Evolutionary conservation across 495 filamentous ascomycete genomes (phyloP), one percentile per base, ranked within the genome.

Genomic region (Hyaloscypha finlandica): DNA sequence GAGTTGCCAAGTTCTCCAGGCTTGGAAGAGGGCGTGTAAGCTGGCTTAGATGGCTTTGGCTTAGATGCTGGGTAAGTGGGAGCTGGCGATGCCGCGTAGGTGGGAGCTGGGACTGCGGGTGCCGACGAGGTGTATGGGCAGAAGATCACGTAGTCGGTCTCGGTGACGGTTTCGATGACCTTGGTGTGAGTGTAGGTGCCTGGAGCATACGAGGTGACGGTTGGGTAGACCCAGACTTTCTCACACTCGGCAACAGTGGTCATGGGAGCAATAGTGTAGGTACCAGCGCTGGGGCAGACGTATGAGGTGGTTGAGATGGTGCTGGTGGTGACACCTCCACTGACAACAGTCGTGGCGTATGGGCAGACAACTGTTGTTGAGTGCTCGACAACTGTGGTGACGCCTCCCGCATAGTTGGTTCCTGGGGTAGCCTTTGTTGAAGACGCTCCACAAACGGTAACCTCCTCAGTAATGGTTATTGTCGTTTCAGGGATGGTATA

Each of bases 401-500:
- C 89, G 83, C 89, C 90, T 71, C 90, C 91, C 67, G 89, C 78
- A 69, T 89, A 92, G 85, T 89, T 81, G 52, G 83, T 87, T 70
- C 90, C 91, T 70, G 83, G 81, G 72, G 88, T 77, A 22, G 91
- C 79, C 35, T 78, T 77, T 63, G 90, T 89, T 61, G 83, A 84
- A 69, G 86, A 81, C 22, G 89, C 84, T 75, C 76, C 89, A 74
- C 84, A 86, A 61, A 91, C 88, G 60, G 86, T 90, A 67, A 86
- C 91, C 20, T 83, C 81, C 73, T 80, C 77, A 60, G 86, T 87
- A 63, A 95, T 78, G 33, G 87, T 89, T 57, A 93, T 68, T 63
- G 90, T 94, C 56, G 86, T 89, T 42, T 89, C 90, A 56, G 91
- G 89, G 82, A 94, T 87, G 70, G 91, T 93, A 84, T 92, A 94